Conservation (phyloP, 179 eudicot species). For the Dionaea muscipula region DNA sequence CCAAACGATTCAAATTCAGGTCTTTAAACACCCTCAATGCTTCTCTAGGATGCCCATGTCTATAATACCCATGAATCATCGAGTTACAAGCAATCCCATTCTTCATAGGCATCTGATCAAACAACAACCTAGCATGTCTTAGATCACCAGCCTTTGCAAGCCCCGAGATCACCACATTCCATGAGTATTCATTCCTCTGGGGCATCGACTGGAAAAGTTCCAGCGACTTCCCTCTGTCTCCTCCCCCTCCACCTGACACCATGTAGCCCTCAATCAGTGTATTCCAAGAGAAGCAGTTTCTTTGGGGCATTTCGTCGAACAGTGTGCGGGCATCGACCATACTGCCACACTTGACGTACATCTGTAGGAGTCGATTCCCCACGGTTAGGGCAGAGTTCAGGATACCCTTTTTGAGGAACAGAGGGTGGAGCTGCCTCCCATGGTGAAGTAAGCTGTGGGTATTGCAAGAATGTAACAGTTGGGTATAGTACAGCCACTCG, state of each 20-base stretch:
- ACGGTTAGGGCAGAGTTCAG: conserved; percentile 32
- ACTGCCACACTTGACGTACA: conserved; percentile 42
- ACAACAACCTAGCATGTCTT: conserved; percentile 31
- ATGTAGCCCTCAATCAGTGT: conserved; percentile 69
- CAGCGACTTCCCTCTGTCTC: conserved; percentile 24
- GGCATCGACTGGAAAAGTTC: conserved; percentile 50
- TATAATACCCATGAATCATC: conserved; percentile 72
- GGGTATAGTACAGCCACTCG: conserved; percentile 34
- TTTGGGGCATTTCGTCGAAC: conserved; percentile 74
- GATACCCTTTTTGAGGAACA: conserved; percentile 66
- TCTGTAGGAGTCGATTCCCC: conserved; percentile 60
- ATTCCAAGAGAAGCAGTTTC: conserved; percentile 71
- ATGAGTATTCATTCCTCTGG: conserved; percentile 50
- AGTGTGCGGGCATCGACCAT: conserved; percentile 42
- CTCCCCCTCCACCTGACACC: conserved; percentile 26
- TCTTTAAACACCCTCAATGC: conserved; percentile 58
- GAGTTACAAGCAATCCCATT: conserved; percentile 67
- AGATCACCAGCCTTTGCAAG: conserved; percentile 49
- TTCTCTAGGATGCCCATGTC: conserved; percentile 36
- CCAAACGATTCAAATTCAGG: conserved; percentile 24
- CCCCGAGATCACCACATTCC: conserved; percentile 67
- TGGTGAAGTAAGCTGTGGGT: conserved; percentile 26
- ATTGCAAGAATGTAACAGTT: conserved; percentile 39
- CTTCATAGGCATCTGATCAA: conserved; percentile 70
- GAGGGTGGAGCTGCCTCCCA: conserved; percentile 54